These are phyloP conservation scores for Elsinoe australis DNA, from an alignment of 2,329 filamentous ascomycete genomes.

Conservation along the genomic window DNA sequence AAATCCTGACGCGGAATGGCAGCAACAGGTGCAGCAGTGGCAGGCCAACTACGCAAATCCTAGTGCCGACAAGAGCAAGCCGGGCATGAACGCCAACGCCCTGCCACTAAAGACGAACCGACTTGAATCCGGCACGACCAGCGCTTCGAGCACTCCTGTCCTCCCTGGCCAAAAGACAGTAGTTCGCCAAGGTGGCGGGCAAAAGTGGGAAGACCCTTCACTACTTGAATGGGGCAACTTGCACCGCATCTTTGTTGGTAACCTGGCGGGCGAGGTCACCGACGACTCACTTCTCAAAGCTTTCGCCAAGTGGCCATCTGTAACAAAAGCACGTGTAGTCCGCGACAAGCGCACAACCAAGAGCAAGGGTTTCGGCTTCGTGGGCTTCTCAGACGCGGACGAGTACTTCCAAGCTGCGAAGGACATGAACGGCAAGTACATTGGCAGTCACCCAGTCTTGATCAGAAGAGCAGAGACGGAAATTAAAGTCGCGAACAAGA, in stretches of 20 bases:
- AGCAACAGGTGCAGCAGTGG: slow-evolving; percentile 90
- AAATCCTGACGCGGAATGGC: slow-evolving; percentile 64
- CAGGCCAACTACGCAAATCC: slow-evolving; percentile 64
- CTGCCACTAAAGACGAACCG: slow-evolving; percentile 20
- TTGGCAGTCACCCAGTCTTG: slow-evolving; percentile 78
- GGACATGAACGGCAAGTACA: slow-evolving; percentile 99
- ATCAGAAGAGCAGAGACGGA: slow-evolving; percentile 86
- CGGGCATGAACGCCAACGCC: slow-evolving; percentile 28
- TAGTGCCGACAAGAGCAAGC: slow-evolving; percentile 27
- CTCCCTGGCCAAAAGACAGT: slow-evolving; percentile 73
- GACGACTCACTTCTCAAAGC: slow-evolving; percentile 93
- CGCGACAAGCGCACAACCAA: slow-evolving; percentile 95
- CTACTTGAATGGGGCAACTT: slow-evolving; percentile 93
- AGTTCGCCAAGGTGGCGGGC: slow-evolving; percentile 76
- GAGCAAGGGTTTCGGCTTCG: slow-evolving; percentile 92
- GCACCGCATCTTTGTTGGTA: slow-evolving; percentile 92
- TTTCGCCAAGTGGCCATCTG: slow-evolving; percentile 77
- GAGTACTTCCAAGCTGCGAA: slow-evolving; percentile 94
- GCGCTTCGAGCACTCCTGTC: slow-evolving; percentile 35
- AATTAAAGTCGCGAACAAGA: slow-evolving; percentile 65
- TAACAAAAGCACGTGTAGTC: slow-evolving; percentile 88
- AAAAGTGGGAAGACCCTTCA: slow-evolving; percentile 81
- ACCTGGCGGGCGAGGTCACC: slow-evolving; percentile 92
- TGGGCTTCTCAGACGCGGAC: slow-evolving; percentile 89
- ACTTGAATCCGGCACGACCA: slow-evolving; percentile 14